Evolutionary conservation across 2,329 filamentous ascomycete species (phyloP), one percentile per base, ranked within the genome.

Genomic region (Colletotrichum neosansevieriae): DNA sequence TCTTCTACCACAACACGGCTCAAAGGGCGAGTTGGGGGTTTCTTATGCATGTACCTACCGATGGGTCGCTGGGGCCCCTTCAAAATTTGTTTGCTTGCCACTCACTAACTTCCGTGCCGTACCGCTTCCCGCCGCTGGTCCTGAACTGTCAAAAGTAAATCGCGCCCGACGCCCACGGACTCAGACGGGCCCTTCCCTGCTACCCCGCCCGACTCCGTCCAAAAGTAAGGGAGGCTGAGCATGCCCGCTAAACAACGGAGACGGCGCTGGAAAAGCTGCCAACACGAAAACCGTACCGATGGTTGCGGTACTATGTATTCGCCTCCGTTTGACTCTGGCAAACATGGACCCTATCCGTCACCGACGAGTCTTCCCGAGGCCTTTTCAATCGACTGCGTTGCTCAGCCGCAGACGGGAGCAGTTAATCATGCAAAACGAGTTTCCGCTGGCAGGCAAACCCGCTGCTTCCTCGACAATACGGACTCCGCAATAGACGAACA

Each of bases 41-140:
- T 65, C 50, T 49, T 44, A 42, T 56, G 36, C 53, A 58, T 45
- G 53, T 59, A 12, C 40, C 12, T 64, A 12, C 40, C 12, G 47
- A 68, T 60, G 61, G 54, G 61, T 61, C 54, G 15, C 47, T 24
- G 29, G 49, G 49, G 49, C 36, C 49, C 24, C 47, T 29, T 60
- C 56, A 19, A 69, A 66, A 44, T 42, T 66, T 59, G 61, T 69
- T 69, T 69, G 62, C 61, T 66, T 66, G 66, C 54, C 66, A 66
- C 40, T 58, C 61, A 66, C 56, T 66, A 69, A 66, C 66, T 66
- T 69, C 66, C 66, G 66, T 38, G 66, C 66, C 66, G 66, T 69
- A 69, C 66, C 66, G 66, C 66, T 60, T 69, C 66, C 66, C 66
- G 66, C 54, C 50, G 54, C 36, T 54, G 54, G 54, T 45, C 49